Conservation (phyloP, 768 basidiomycete species). For the Chalciporus piperatus region DNA sequence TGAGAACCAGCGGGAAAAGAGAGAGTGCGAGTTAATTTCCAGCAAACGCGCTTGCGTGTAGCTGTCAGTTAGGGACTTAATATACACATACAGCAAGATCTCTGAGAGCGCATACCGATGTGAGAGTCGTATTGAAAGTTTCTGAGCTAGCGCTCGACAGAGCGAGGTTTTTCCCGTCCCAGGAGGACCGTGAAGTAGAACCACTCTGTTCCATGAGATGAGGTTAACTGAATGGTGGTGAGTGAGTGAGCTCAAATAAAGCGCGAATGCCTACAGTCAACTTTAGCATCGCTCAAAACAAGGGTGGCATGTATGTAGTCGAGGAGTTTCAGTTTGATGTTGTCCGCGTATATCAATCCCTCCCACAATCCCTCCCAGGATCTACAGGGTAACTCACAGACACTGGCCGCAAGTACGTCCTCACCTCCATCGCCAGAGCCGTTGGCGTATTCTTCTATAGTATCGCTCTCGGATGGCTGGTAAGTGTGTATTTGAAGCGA, state of each 20-base stretch:
- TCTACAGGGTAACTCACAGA: slow-evolving; percentile 82
- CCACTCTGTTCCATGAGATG: slow-evolving; percentile 93
- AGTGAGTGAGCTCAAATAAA: background rate
- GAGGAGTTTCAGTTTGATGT: slow-evolving; percentile 84
- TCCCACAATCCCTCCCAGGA: slow-evolving; percentile 93
- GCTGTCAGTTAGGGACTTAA: slow-evolving; percentile 37
- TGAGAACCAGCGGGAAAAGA: slow-evolving; percentile 99
- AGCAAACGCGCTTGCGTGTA: slow-evolving; percentile 85
- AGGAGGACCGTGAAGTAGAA: slow-evolving; percentile 93
- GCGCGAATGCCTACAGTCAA: slow-evolving; percentile 63
- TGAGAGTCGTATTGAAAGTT: slow-evolving; percentile 86
- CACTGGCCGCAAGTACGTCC: slow-evolving; percentile 82
- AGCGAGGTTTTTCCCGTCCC: slow-evolving; percentile 97
- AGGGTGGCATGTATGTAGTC: slow-evolving; percentile 95
- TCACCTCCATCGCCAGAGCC: slow-evolving; percentile 54
- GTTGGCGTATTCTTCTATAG: slow-evolving; percentile 72
- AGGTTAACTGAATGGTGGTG: slow-evolving; percentile 64
- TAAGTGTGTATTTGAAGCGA: slow-evolving; percentile 85
- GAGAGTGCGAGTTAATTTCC: slow-evolving; percentile 97
- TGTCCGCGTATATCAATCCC: slow-evolving; percentile 77
- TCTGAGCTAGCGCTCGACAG: slow-evolving; percentile 93
- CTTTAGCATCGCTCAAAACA: slow-evolving; percentile 83
- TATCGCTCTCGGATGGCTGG: slow-evolving; percentile 66
- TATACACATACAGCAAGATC: background rate
- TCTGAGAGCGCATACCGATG: slow-evolving; percentile 53